Evolutionary conservation across 441 rosid species (phyloP).

Genomic region (Capsella rubella): DNA sequence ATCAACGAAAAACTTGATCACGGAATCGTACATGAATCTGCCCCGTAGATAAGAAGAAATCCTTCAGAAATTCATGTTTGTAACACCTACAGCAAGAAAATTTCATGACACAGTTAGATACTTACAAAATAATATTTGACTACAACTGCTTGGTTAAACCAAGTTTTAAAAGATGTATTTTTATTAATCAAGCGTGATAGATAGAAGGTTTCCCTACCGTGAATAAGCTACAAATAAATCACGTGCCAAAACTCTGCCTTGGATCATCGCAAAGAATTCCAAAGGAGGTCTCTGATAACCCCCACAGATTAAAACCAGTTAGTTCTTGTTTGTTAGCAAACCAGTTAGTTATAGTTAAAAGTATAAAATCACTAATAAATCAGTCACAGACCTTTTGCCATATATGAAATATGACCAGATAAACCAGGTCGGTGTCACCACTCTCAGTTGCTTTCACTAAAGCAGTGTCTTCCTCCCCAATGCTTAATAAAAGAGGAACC

Average conservation of each 20-base stretch:
- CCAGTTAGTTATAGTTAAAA: background rate
- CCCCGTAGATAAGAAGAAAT: conserved; percentile 93
- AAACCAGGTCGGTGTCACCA: conserved; percentile 94
- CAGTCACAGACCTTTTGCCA: conserved; percentile 81
- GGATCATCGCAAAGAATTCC: conserved; percentile 93
- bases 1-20: conserved; percentile 20
- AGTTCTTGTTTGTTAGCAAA: conserved; percentile 20
- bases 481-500: conserved; percentile 96
- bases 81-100: conserved; percentile 64
- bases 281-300: conserved; percentile 76
- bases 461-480: conserved; percentile 98
- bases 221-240: conserved; percentile 84
- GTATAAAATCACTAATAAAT: background rate
- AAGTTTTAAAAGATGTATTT: background rate
- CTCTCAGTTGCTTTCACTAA: conserved; percentile 94
- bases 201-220: conserved; percentile 53
- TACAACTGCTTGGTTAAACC: conserved; percentile 4
- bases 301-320: conserved; percentile 23
- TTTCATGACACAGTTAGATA: conserved; percentile 11
- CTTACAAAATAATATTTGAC: background rate
- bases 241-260: conserved; percentile 83
- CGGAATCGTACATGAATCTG: conserved; percentile 84
- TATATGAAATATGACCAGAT: conserved; percentile 93
- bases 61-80: conserved; percentile 89
- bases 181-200: conserved; percentile 1